These are phyloP conservation scores for Mycena capillaripes DNA, from an alignment of 768 basidiomycete species.

Conservation along the genomic window DNA sequence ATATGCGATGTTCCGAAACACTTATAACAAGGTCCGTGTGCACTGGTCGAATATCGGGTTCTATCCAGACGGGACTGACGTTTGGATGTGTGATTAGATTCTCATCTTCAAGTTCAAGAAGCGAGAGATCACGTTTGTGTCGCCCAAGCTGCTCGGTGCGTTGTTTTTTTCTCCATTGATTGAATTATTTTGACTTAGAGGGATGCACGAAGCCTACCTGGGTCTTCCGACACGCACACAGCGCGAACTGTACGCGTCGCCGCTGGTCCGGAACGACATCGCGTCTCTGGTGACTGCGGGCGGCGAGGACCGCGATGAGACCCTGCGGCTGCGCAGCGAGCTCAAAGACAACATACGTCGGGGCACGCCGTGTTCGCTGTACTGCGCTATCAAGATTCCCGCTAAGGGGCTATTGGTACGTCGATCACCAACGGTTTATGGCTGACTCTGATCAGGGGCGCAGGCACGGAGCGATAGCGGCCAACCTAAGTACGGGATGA, in stretches of 20 bases:
- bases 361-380: slow-evolving; percentile 29
- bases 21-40: slow-evolving; percentile 34
- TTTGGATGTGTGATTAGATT: slow-evolving; percentile 3
- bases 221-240: slow-evolving; percentile 35
- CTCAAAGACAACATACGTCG: slow-evolving; percentile 26
- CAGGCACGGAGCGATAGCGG: slow-evolving; percentile 23
- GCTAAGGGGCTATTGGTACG: slow-evolving; percentile 24
- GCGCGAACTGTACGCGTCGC: slow-evolving; percentile 25
- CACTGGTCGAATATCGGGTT: too few relatives aligned
- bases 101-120: slow-evolving; percentile 36
- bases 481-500: slow-evolving; percentile 32
- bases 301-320: slow-evolving; percentile 30
- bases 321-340: slow-evolving; percentile 24
- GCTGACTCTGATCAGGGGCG: not conserved
- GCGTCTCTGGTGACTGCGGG: slow-evolving; percentile 26
- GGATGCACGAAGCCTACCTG: slow-evolving; percentile 18
- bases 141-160: slow-evolving; percentile 34
- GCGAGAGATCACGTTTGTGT: slow-evolving; percentile 38
- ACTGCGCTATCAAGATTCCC: slow-evolving; percentile 33
- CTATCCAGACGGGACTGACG: too few relatives aligned
- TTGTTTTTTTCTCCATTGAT: not conserved
- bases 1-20: slow-evolving; percentile 34
- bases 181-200: not conserved
- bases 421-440: too few relatives aligned
- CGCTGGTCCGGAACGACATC: slow-evolving; percentile 32